These are phyloP conservation scores for Fusarium bulbicola DNA, from an alignment of 2,329 filamentous ascomycete genomes.

Conservation along the genomic window DNA sequence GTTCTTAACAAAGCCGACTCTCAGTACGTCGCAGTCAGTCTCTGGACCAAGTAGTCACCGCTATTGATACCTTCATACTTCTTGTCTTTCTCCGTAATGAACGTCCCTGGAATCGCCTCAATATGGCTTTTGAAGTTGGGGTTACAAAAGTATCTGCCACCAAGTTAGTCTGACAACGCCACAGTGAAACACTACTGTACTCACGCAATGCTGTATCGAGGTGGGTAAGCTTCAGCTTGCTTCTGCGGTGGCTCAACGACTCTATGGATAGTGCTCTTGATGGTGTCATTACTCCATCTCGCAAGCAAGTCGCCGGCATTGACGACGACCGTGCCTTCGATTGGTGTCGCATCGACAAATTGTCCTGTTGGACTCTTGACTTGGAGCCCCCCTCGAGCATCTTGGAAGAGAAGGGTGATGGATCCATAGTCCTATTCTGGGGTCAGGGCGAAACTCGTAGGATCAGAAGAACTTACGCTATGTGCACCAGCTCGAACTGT, in stretches of 20 bases:
- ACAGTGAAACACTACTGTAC: slow-evolving; percentile 37
- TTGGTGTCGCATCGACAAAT: slow-evolving; percentile 86
- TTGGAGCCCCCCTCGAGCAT: slow-evolving; percentile 64
- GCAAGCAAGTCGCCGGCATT: slow-evolving; percentile 90
- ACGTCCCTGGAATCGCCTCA: slow-evolving; percentile 84
- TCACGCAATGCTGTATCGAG: slow-evolving; percentile 86
- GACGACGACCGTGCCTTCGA: slow-evolving; percentile 82
- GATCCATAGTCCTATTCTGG: slow-evolving; percentile 62
- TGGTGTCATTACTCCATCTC: slow-evolving; percentile 90
- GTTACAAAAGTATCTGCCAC: slow-evolving; percentile 81
- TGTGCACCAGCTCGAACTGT: slow-evolving; percentile 83
- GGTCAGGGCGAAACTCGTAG: neutral
- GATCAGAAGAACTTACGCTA: slow-evolving; percentile 53
- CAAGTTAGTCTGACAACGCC: neutral
- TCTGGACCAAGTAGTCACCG: slow-evolving; percentile 82
- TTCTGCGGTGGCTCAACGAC: slow-evolving; percentile 84
- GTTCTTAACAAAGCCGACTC: neutral
- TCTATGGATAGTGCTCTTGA: slow-evolving; percentile 89
- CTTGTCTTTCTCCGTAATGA: slow-evolving; percentile 68
- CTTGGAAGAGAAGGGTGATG: slow-evolving; percentile 71
- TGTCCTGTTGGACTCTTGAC: slow-evolving; percentile 75
- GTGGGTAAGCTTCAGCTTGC: slow-evolving; percentile 69
- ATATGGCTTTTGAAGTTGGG: slow-evolving; percentile 81
- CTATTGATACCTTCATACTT: slow-evolving; percentile 83
- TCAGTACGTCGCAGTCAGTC: slow-evolving; percentile 78